Base-by-base conservation (phyloP, 2,329 filamentous ascomycete species). In the Aspergillus brunneoviolaceus region DNA sequence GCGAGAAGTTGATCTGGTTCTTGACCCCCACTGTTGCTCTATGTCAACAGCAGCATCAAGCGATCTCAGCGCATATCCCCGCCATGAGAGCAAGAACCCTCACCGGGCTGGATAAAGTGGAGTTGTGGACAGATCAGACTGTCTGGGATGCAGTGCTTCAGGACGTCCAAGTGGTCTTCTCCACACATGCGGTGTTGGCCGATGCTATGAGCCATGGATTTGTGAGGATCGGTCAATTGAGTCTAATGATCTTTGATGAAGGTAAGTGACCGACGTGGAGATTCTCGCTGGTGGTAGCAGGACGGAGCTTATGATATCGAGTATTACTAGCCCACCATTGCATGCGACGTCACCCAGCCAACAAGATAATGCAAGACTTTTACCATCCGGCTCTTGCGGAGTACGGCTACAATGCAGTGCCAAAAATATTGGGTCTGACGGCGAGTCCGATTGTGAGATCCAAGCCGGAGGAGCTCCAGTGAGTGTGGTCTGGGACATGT, bases 171-270 rank as follows among this genome's bases (percentile, higher is more conserved):
- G 81, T 96, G n/a, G 84, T 96, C 5, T 82, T 96, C 1, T 92
- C 90, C 0, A 95, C 92, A 0, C 87, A 89, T 61, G 87, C 90
- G 61, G 83, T 96, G 1, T 80, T 96, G 12, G 77, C 85, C 2
- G 90, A 96, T 74, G 91, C 90, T 2, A 79, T 96, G 47, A 79
- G 76, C 1, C 90, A 95, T 75, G 89, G 83, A 0, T 96, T 96
- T 70, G 83, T 96, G 2, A 80, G 72, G 1, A 83, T 96, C 67
- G 70, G 79, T 0, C 79, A 79, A 2, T 74, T 96, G 23, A 81
- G 87, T 5, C 78, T 96, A 4, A 76, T 96, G 16, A 83, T 96
- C 0, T 90, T 96, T 67, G 92, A 96, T 69, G 92, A 96, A 85
- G 90, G 90, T 89, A 70, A 57, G 23, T 49, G 19, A 5, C 21